Conservation (phyloP, 306 rosid genomes). For the Pyrus bretschneideri region DNA sequence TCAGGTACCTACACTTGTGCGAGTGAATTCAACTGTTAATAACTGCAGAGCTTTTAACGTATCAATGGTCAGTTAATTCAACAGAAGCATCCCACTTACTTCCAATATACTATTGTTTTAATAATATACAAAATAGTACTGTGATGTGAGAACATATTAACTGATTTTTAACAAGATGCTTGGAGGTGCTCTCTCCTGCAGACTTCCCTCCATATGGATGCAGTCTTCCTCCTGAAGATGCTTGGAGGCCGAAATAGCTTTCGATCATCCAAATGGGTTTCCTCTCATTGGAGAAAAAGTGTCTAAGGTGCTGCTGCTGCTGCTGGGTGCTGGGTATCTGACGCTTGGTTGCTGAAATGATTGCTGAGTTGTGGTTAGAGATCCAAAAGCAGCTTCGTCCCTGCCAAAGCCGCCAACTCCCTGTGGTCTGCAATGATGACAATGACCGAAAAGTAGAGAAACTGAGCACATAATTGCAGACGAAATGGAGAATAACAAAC, state of each 20-base stretch:
- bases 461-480: background rate
- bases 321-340: slow-evolving; percentile 13
- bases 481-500: background rate
- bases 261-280: slow-evolving; percentile 65
- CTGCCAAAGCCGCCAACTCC: slow-evolving; percentile 24
- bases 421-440: slow-evolving; percentile 28
- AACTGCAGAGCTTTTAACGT: background rate
- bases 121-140: background rate
- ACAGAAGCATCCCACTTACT: background rate
- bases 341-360: slow-evolving; percentile 26
- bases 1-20: no score
- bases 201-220: background rate
- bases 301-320: slow-evolving; percentile 10
- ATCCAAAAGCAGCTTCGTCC: slow-evolving; percentile 18
- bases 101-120: background rate
- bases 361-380: slow-evolving; percentile 26
- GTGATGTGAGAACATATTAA: background rate
- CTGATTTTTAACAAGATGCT: background rate
- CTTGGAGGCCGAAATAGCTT: background rate
- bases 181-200: no score
- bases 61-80: background rate
- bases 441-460: background rate
- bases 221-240: background rate
- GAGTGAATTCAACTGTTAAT: no score
- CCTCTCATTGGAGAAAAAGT: slow-evolving; percentile 32